Conservation (phyloP, 2,329 filamentous ascomycete genomes). For the Ceratocystis huliohia region DNA sequence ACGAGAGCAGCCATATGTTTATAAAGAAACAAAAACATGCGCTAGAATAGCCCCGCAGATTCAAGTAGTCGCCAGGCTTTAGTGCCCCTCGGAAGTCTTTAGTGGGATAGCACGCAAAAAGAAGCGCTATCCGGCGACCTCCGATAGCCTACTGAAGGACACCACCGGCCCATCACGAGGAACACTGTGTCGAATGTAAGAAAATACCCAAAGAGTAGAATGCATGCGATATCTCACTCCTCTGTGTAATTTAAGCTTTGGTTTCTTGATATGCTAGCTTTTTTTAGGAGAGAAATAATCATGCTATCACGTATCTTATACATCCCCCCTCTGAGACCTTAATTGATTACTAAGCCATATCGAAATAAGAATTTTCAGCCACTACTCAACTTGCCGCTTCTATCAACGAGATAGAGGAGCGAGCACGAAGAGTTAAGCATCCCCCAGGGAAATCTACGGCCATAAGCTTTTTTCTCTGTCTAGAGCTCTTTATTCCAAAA, state of each 20-base stretch:
- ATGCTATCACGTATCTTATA: background rate
- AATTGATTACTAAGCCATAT: conserved; percentile 19
- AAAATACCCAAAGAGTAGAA: no score
- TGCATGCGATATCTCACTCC: no score
- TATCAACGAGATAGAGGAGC: background rate
- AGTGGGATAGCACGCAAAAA: background rate
- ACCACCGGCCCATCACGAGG: background rate
- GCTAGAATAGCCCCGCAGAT: background rate
- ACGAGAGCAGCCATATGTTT: background rate
- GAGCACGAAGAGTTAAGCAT: background rate
- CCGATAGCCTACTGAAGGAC: conserved; percentile 9
- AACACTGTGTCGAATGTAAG: background rate
- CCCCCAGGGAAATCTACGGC: background rate
- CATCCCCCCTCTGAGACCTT: background rate
- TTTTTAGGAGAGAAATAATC: no score
- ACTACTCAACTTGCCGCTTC: background rate
- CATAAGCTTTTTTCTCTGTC: background rate
- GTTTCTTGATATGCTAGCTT: no score
- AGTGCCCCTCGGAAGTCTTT: background rate
- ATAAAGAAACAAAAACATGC: background rate
- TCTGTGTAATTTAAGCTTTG: no score
- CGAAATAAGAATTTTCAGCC: conserved; percentile 11
- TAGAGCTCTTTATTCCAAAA: conserved; percentile 24
- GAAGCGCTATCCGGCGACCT: conserved; percentile 21
- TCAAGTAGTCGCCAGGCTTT: background rate